Base-by-base conservation (phyloP, 1,284 basidiomycete species). In the Irpex rosettiformis region DNA sequence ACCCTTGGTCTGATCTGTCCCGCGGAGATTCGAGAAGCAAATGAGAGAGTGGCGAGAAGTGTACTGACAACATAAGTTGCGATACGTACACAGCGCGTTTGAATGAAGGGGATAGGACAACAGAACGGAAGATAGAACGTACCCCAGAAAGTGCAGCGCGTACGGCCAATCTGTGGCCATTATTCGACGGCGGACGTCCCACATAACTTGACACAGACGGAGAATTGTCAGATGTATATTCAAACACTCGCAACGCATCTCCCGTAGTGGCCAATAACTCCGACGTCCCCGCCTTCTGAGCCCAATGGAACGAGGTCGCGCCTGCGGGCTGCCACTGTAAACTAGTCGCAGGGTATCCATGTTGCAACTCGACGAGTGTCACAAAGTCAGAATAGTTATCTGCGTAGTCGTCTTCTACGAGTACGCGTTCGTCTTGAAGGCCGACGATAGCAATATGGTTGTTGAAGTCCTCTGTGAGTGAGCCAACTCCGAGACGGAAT, bases 221-320 rank as follows among this genome's bases (percentile, higher is more conserved):
- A 42, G 83, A 77, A 59, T 76, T 79, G 68, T 89, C 84, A 71
- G 81, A 80, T 66, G 79, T 77, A 65, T 90, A 92, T 72, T 96
- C 94, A 86, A 91, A 97, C 61, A 97, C 83, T 64, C 94, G 80
- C 67, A 98, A 71, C 57, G 93, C 91, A 70, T 97, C 95, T 24
- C 91, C 92, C 0, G 93, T 94, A 3, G 93, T 96, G 11, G 94
- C 95, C 16, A 98, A 78, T 55, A 96, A 74, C 73, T 97, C 95
- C 45, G 86, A 80, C 16, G 75, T 73, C 3, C 77, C 74, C 3
- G 79, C 74, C 66, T 86, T 88, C 67, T 84, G 81, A 7, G 81
- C 77, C 88, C 86, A 92, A 48, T 77, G 72, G 66, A 82, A 84
- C 56, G 75, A 79, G 51, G 77, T 71, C 25, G 90, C 79, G 22